A percentile compares a stretch with the other conserved stretches of the same genome.
Evolutionary conservation across 2,329 filamentous ascomycete species (phyloP).

Genomic region (Ceratocystis huliohia): DNA sequence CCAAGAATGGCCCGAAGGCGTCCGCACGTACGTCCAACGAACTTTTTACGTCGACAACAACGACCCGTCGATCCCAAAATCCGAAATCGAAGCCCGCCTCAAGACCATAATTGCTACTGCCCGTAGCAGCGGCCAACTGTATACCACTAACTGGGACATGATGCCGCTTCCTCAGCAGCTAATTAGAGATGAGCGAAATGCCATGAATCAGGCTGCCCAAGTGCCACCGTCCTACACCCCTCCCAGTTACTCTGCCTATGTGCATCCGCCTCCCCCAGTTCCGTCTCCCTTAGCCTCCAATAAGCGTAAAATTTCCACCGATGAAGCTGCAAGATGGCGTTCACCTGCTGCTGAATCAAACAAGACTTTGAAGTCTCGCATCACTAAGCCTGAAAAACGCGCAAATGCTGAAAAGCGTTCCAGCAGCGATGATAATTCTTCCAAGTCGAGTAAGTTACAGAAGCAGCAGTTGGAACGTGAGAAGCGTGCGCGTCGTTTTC

Average conservation of each 20-base stretch:
- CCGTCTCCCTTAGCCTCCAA: slow-evolving; percentile 25
- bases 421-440: slow-evolving; percentile 35
- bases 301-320: slow-evolving; percentile 38
- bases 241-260: slow-evolving; percentile 23
- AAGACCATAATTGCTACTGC: slow-evolving; percentile 75
- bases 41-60: slow-evolving; percentile 68
- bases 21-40: slow-evolving; percentile 77
- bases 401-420: slow-evolving; percentile 29
- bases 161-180: slow-evolving; percentile 77
- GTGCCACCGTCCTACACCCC: slow-evolving; percentile 20
- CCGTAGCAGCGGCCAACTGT: slow-evolving; percentile 59
- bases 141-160: slow-evolving; percentile 66
- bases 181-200: slow-evolving; percentile 55
- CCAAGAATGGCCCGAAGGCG: slow-evolving; percentile 69
- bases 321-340: slow-evolving; percentile 45
- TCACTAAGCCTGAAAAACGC: slow-evolving; percentile 32
- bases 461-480: slow-evolving; percentile 70
- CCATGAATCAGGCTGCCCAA: slow-evolving; percentile 10
- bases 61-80: slow-evolving; percentile 45
- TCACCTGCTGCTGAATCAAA: slow-evolving; percentile 12
- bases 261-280: slow-evolving; percentile 16
- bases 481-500: slow-evolving; percentile 79
- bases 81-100: slow-evolving; percentile 72
- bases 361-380: slow-evolving; percentile 22
- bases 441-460: slow-evolving; percentile 72